phyloP scores from a whole-genome alignment of 257 asterid genomes.

The Vinca minor region DNA sequence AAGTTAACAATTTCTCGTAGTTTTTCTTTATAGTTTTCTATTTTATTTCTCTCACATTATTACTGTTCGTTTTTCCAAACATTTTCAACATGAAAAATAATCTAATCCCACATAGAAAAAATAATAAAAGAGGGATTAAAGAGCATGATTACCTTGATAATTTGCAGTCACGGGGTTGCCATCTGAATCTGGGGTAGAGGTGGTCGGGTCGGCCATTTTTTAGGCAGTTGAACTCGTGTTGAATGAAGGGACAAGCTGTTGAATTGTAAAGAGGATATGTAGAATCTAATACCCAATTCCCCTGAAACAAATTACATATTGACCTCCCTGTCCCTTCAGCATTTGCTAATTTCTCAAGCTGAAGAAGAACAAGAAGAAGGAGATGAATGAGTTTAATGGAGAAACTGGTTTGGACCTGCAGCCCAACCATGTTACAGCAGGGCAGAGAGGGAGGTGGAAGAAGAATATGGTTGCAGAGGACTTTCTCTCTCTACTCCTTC shows the following conservation, averaged over 20 bases:
- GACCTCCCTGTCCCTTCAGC: background rate
- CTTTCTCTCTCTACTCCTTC: too few species aligned
- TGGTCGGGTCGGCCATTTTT: constrained; percentile 42
- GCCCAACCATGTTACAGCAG: background rate
- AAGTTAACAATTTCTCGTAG: too few species aligned
- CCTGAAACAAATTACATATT: constrained; percentile 40
- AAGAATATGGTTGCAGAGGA: too few species aligned
- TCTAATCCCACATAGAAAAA: too few species aligned
- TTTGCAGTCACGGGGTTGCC: constrained; percentile 24
- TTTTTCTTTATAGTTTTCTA: too few species aligned
- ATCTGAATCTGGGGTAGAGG: constrained; percentile 27
- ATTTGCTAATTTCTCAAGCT: background rate
- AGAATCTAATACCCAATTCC: constrained; percentile 42
- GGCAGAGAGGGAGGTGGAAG: too few species aligned
- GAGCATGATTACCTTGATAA: constrained; percentile 15
- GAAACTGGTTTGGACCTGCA: background rate
- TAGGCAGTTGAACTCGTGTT: constrained; percentile 36
- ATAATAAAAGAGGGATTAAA: too few species aligned
- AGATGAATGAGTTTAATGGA: background rate
- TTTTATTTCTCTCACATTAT: too few species aligned
- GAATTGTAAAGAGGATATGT: constrained; percentile 42
- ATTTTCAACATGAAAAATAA: too few species aligned
- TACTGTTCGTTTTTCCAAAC: too few species aligned
- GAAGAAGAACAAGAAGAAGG: background rate
- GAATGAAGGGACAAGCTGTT: constrained; percentile 35